Base-by-base conservation (phyloP, 1,139 yeast species). In the Debaryomyces fabryi region DNA sequence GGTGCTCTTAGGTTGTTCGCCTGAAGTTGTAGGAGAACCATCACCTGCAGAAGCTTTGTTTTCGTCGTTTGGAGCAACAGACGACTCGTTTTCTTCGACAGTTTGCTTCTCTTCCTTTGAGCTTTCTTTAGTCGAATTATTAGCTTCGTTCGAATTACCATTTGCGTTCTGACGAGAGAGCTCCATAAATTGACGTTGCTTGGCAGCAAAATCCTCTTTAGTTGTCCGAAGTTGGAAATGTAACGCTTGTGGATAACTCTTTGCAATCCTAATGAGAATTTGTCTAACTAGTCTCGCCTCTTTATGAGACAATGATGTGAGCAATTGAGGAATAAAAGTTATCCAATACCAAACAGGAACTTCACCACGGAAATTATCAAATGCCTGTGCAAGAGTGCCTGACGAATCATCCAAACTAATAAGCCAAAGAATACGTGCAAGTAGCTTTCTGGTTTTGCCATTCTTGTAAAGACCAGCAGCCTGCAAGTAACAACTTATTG, bases 261-360 rank as follows among this genome's bases (percentile, higher is more conserved):
- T 93, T 0, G 99, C 99, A 62, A 95, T 93, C 59, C 96, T 80
- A 44, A 91, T 86, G 63, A 95, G 78, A 44, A 95, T 87, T 60
- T 86, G 93, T 53, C 96, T 85, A 1, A 93, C 97, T 64, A 90
- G 77, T 49, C 84, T 79, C 0, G 97, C 98, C 64, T 95, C 99
- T 58, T 85, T 86, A 57, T 91, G 96, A 3, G 97, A 88, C 54
- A 95, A 76, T 0, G 97, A 86, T 0, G 97, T 86, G 59, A 95
- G 76, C 52, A 95, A 76, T 67, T 95, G 99, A 3, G 99, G 99
- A 58, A 95, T 91, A 59, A 88, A 93, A 0, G 98, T 90, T 39
- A 93, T 90, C 99, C 99, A 95, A 64, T 93, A 93, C 99, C 99
- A 95, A 3, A 92, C 96, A 9, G 99, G 98, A 40, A 90, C 92